A percentile compares a stretch with the other conserved stretches of the same genome.
These are phyloP conservation scores for Cercospora nicotianae DNA, from an alignment of 2,329 filamentous ascomycete species.

Conservation along the genomic window DNA sequence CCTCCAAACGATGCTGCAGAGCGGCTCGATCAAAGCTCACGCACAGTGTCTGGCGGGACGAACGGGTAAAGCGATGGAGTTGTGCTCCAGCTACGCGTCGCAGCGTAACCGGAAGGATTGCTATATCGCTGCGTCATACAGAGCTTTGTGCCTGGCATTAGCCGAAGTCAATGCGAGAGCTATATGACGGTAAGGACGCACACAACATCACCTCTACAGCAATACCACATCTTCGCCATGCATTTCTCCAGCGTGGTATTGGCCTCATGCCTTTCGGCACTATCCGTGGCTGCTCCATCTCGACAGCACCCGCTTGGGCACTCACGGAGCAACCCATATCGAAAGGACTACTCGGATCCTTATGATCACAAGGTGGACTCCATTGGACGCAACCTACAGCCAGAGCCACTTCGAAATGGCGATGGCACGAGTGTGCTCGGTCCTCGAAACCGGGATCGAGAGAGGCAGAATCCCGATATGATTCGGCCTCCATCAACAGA, in stretches of 20 bases:
- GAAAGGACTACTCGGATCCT: conserved; percentile 60
- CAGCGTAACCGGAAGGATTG: not conserved
- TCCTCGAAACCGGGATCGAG: conserved; percentile 67
- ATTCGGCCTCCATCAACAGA: conserved; percentile 72
- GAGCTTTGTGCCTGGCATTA: not conserved
- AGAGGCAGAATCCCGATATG: conserved; percentile 69
- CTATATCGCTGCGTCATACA: not conserved
- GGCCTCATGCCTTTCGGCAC: conserved; percentile 20
- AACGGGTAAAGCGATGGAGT: not conserved
- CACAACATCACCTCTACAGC: not conserved
- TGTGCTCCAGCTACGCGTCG: not conserved
- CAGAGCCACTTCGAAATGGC: conserved; percentile 53
- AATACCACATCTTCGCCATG: conserved; percentile 1
- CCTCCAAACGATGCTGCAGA: not conserved
- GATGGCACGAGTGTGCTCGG: conserved; percentile 66
- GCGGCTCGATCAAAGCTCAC: not conserved
- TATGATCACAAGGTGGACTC: conserved; percentile 64
- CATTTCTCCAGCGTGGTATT: not conserved
- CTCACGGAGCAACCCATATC: conserved; percentile 53
- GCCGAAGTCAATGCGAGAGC: conserved; percentile 6
- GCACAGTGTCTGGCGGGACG: not conserved
- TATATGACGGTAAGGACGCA: conserved; percentile 1
- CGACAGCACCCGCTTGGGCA: conserved; percentile 42
- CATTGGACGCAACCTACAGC: conserved; percentile 60
- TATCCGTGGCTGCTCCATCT: conserved; percentile 31